These are phyloP conservation scores for Boletus vermiculosoides DNA, from an alignment of 768 basidiomycete genomes.

Conservation along the genomic window DNA sequence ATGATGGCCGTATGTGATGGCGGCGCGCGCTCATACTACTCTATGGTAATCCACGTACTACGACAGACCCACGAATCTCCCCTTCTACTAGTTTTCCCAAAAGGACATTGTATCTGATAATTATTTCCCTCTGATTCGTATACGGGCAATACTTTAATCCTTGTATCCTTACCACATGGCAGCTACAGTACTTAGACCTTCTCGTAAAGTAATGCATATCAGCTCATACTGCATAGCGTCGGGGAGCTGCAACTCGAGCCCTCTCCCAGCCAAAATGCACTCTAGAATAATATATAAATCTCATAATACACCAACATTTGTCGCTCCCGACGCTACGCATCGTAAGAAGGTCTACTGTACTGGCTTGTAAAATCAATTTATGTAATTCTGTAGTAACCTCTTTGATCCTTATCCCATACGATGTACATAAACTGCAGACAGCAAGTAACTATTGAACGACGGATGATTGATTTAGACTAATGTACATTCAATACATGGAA, in stretches of 20 bases:
- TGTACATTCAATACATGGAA: background rate
- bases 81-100: background rate
- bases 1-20: constrained; percentile 11
- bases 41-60: background rate
- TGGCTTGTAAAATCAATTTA: background rate
- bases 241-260: too few relatives aligned
- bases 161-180: constrained; percentile 8
- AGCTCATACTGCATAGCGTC: too few relatives aligned
- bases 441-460: background rate
- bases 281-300: too few relatives aligned
- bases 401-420: background rate
- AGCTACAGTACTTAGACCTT: too few relatives aligned
- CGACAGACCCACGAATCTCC: constrained; percentile 3
- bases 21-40: constrained; percentile 13
- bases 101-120: constrained; percentile 7
- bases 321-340: too few relatives aligned
- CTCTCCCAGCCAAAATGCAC: too few relatives aligned
- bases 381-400: background rate
- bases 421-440: background rate
- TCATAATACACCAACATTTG: too few relatives aligned
- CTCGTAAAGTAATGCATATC: too few relatives aligned
- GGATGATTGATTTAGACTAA: background rate
- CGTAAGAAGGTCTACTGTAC: too few relatives aligned
- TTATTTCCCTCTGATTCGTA: background rate
- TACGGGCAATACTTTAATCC: constrained; percentile 3